Evolutionary conservation across 345 rosid species (phyloP).

Genomic region (Hibiscus tridactylites): DNA sequence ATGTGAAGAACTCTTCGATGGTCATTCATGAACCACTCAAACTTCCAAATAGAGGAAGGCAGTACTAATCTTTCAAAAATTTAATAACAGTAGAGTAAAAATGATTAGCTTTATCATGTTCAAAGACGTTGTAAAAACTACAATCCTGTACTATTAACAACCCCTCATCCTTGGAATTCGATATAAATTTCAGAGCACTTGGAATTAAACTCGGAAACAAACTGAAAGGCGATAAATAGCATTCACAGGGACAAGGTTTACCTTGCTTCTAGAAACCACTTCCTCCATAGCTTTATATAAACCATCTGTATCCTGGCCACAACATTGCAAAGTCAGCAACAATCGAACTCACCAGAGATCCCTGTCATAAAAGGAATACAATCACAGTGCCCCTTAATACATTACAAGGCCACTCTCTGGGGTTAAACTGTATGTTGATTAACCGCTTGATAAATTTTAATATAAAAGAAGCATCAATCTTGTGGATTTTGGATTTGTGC

Average conservation of each 20-base stretch:
- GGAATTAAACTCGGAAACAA: background rate
- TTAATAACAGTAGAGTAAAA: background rate
- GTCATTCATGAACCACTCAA: background rate
- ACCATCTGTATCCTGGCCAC: conserved; percentile 69
- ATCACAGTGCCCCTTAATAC: conserved; percentile 48
- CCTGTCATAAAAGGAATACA: conserved; percentile 54
- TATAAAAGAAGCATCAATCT: background rate
- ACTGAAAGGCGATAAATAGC: background rate
- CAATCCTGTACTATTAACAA: background rate
- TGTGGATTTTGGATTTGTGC: background rate
- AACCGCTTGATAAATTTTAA: conserved; percentile 2
- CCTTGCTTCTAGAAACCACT: conserved; percentile 56
- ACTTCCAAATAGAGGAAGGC: background rate
- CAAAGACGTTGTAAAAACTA: background rate
- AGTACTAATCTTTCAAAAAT: background rate
- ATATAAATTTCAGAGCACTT: background rate
- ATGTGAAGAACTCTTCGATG: background rate
- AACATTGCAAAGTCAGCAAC: conserved; percentile 78
- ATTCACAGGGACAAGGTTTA: conserved; percentile 16
- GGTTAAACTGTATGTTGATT: conserved; percentile 11
- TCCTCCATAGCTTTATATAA: conserved; percentile 51
- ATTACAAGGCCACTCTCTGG: conserved; percentile 23
- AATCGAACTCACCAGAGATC: conserved; percentile 48
- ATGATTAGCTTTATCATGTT: background rate
- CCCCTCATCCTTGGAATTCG: background rate